Evolutionary conservation across 495 filamentous ascomycete genomes (phyloP).

Genomic region (Talaromyces trachyspermus): DNA sequence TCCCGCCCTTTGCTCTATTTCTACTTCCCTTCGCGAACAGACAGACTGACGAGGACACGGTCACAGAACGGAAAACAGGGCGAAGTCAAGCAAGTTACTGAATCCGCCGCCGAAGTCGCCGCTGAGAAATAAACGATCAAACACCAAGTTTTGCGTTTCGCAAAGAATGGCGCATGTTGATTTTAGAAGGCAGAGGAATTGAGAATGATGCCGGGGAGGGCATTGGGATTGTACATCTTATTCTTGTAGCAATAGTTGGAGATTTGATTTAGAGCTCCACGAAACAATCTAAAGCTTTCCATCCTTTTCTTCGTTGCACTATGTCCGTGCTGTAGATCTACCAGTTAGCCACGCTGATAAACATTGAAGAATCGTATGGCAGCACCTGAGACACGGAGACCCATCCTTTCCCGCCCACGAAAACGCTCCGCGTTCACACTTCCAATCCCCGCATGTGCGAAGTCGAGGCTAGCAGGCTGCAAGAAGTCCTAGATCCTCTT

Average conservation of each 20-base stretch:
- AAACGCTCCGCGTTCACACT: neutral
- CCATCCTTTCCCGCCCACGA: conserved; percentile 5
- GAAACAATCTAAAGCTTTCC: conserved; percentile 9
- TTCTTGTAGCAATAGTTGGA: conserved; percentile 40
- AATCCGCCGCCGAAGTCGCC: conserved; percentile 61
- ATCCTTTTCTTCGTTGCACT: conserved; percentile 13
- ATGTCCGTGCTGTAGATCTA: no score
- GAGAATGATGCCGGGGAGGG: conserved; percentile 10
- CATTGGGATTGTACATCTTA: conserved; percentile 31
- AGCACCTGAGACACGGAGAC: neutral
- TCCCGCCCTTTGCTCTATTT: neutral
- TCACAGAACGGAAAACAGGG: conserved; percentile 92
- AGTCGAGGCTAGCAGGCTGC: neutral
- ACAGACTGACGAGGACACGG: conserved; percentile 5
- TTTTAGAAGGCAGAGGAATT: conserved; percentile 12
- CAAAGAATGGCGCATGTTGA: conserved; percentile 6
- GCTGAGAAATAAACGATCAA: conserved; percentile 41
- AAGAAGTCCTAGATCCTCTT: no score
- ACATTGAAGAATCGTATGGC: no score
- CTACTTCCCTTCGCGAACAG: neutral
- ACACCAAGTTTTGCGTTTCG: conserved; percentile 9
- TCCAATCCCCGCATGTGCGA: neutral
- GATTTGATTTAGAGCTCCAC: neutral
- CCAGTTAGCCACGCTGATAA: no score
- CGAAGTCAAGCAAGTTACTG: conserved; percentile 66